phyloP scores from a whole-genome alignment of 306 rosid species.

The Calophaca sinica region DNA sequence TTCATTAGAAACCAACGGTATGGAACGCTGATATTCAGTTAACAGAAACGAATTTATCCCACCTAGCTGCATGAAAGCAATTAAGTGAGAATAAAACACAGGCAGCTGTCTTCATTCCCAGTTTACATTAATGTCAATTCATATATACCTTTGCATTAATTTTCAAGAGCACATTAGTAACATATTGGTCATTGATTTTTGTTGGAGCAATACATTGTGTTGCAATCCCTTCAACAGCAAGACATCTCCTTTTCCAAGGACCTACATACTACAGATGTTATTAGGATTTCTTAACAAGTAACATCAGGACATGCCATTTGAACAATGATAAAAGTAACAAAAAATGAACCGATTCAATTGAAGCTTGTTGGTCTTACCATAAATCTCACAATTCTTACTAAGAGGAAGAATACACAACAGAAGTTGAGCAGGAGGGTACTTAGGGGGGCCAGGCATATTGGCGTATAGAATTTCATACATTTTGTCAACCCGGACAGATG shows the following conservation, averaged over 20 bases:
- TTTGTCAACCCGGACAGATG: constrained; percentile 46
- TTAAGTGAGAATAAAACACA: constrained; percentile 9
- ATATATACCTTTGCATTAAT: constrained; percentile 61
- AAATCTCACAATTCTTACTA: constrained; percentile 56
- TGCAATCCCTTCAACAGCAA: constrained; percentile 44
- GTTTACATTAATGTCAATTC: background rate
- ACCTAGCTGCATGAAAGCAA: constrained; percentile 49
- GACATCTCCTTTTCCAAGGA: constrained; percentile 60
- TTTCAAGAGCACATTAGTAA: constrained; percentile 59
- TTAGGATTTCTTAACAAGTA: too few species aligned
- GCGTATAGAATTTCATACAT: constrained; percentile 25
- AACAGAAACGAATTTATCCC: constrained; percentile 55
- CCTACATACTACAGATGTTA: constrained; percentile 35
- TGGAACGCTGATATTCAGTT: constrained; percentile 23
- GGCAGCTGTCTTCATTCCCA: background rate
- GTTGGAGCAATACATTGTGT: constrained; percentile 62
- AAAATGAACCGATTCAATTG: too few species aligned
- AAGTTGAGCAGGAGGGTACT: constrained; percentile 2
- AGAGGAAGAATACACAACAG: constrained; percentile 62
- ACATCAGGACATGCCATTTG: background rate
- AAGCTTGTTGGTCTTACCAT: constrained; percentile 45
- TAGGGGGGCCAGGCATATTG: background rate
- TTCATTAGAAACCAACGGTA: constrained; percentile 44
- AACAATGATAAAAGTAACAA: background rate
- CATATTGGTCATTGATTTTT: constrained; percentile 53